These are phyloP conservation scores for Cordyceps fumosorosea DNA, from an alignment of 2,329 filamentous ascomycete species.

Conservation along the genomic window DNA sequence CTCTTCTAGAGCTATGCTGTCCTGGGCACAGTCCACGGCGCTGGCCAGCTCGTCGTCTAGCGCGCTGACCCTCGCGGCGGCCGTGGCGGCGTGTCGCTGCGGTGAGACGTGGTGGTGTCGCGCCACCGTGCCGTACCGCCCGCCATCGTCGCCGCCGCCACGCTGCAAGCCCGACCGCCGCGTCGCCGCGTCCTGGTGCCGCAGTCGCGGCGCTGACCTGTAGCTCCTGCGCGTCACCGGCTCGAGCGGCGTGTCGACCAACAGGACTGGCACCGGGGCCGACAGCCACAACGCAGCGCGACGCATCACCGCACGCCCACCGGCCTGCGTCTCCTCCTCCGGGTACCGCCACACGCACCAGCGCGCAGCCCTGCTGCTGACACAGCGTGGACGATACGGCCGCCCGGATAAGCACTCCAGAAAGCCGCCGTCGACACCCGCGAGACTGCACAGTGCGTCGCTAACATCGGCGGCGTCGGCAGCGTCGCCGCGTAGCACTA, in stretches of 20 bases:
- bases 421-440: slow-evolving; percentile 12
- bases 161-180: not conserved
- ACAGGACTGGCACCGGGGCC: not conserved
- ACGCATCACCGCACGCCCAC: not conserved
- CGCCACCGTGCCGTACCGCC: not conserved
- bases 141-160: not conserved
- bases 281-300: slow-evolving; percentile 3
- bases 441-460: slow-evolving; percentile 7
- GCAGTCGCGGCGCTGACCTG: slow-evolving; percentile 3
- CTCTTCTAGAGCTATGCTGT: not conserved
- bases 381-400: slow-evolving; percentile 8
- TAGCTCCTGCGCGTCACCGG: not conserved
- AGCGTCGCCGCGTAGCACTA: not conserved
- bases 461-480: not conserved
- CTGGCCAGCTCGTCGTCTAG: slow-evolving; percentile 4
- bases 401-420: slow-evolving; percentile 5
- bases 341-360: slow-evolving; percentile 16
- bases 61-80: not conserved
- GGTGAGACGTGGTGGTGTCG: not conserved
- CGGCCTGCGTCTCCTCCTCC: not conserved
- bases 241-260: not conserved
- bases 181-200: slow-evolving; percentile 14
- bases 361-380: not conserved
- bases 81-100: not conserved
- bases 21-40: not conserved